Evolutionary conservation across 1,284 basidiomycete genomes (phyloP).

Genomic region (Lentinula novae-zelandiae): DNA sequence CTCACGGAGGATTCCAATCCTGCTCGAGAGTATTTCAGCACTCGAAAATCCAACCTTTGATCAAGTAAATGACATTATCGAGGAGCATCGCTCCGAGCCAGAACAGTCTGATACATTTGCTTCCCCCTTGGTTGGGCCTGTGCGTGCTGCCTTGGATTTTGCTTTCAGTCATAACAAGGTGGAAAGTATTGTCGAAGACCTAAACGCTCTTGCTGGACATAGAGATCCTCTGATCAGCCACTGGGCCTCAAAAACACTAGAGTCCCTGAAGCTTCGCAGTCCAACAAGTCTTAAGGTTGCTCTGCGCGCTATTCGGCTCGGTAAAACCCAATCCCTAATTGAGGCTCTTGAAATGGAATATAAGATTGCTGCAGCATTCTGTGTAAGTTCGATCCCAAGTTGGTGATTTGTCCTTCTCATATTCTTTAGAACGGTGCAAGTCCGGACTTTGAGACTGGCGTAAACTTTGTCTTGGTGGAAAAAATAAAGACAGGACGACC

Average conservation of each 20-base stretch:
- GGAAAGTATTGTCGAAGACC: slow-evolving; percentile 63
- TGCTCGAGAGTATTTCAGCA: slow-evolving; percentile 59
- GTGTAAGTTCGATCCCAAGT: slow-evolving; percentile 47
- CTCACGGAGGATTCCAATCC: slow-evolving; percentile 65
- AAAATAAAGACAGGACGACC: slow-evolving; percentile 54
- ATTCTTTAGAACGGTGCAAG: slow-evolving; percentile 61
- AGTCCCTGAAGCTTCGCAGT: slow-evolving; percentile 65
- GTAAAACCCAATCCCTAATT: slow-evolving; percentile 57
- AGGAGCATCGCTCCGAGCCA: slow-evolving; percentile 63
- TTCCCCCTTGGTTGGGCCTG: slow-evolving; percentile 57
- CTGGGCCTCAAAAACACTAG: slow-evolving; percentile 76
- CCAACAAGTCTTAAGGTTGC: slow-evolving; percentile 91
- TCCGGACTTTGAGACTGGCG: slow-evolving; percentile 81
- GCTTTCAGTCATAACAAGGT: slow-evolving; percentile 72
- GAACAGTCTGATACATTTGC: slow-evolving; percentile 45
- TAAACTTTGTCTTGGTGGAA: slow-evolving; percentile 70
- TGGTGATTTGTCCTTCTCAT: neutral
- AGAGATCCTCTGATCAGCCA: slow-evolving; percentile 44
- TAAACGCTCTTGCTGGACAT: slow-evolving; percentile 44
- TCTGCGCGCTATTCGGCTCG: slow-evolving; percentile 71
- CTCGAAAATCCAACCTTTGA: slow-evolving; percentile 50
- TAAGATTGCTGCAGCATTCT: slow-evolving; percentile 76
- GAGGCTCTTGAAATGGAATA: slow-evolving; percentile 80
- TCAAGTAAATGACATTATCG: slow-evolving; percentile 55
- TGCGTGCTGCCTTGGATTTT: slow-evolving; percentile 73